A percentile compares a stretch with the other conserved stretches of the same genome.
phyloP scores from a whole-genome alignment of 2,329 filamentous ascomycete species.

The Orbilia brochopaga region DNA sequence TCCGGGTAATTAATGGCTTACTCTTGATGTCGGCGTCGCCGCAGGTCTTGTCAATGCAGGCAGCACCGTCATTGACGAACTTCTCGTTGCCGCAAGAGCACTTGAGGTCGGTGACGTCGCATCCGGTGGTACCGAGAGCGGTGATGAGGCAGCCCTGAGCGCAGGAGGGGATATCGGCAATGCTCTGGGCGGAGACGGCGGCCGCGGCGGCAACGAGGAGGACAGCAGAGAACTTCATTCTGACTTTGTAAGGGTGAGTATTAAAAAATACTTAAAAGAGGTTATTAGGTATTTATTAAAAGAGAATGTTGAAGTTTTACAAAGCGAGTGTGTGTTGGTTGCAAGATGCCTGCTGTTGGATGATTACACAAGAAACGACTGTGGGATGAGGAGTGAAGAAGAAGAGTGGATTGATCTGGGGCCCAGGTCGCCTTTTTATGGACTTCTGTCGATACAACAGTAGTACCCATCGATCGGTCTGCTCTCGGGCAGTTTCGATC shows the following conservation, averaged over 20 bases:
- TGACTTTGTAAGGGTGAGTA: conserved; percentile 34
- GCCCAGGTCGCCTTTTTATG: conserved; percentile 44
- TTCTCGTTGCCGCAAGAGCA: conserved; percentile 52
- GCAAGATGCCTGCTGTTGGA: conserved; percentile 27
- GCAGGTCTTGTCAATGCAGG: conserved; percentile 49
- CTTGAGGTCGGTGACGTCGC: conserved; percentile 51
- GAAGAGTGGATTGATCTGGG: conserved; percentile 23
- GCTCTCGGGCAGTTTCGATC: conserved; percentile 49
- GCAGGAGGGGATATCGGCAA: conserved; percentile 52
- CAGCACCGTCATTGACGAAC: conserved; percentile 47
- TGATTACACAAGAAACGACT: conserved; percentile 40
- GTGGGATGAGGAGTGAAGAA: conserved; percentile 36
- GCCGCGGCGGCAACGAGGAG: conserved; percentile 51
- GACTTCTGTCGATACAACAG: not conserved
- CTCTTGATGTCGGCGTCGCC: conserved; percentile 38
- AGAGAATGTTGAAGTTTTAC: conserved; percentile 46
- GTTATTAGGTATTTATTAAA: conserved; percentile 39
- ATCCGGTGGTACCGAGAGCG: conserved; percentile 43
- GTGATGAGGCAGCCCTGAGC: conserved; percentile 51
- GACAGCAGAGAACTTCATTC: conserved; percentile 54
- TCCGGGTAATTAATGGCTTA: conserved; percentile 36
- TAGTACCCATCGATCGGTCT: conserved; percentile 19
- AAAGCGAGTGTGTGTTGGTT: conserved; percentile 50
- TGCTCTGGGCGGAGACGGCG: conserved; percentile 51
- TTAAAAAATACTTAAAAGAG: conserved; percentile 7